These are phyloP conservation scores for Murraya paniculata DNA, from an alignment of 345 rosid species.

Conservation along the genomic window DNA sequence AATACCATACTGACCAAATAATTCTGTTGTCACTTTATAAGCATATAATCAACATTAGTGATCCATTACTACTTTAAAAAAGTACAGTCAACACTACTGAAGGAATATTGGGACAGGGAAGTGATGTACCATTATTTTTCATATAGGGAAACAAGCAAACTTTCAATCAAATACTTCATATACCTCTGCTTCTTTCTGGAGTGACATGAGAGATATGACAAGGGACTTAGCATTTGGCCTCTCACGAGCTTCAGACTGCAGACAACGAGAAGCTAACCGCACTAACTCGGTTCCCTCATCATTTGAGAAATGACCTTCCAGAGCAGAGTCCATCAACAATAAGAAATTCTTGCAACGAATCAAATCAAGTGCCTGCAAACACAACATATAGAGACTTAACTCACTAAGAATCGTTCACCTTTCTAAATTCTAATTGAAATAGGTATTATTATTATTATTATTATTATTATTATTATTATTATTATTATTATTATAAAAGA, in stretches of 20 bases:
- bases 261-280: conserved; percentile 83
- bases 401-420: neutral
- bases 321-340: conserved; percentile 94
- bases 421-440: neutral
- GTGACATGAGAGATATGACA: conserved; percentile 63
- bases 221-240: conserved; percentile 95
- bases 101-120: neutral
- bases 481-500: conserved; percentile 11
- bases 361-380: conserved; percentile 89
- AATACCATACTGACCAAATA: neutral
- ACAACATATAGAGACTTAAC: conserved; percentile 3
- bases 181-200: conserved; percentile 85
- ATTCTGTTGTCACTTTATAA: neutral
- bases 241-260: conserved; percentile 87
- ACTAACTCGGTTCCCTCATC: conserved; percentile 93
- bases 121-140: neutral
- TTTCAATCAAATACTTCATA: neutral
- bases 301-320: conserved; percentile 93
- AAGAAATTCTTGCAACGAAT: conserved; percentile 86
- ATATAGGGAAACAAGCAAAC: neutral
- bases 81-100: neutral
- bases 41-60: no score
- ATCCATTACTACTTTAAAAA: neutral
- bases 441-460: conserved; percentile 3
- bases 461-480: no score